Evolutionary conservation across 2,329 filamentous ascomycete species (phyloP), one percentile per base, ranked within the genome.

Genomic region (Pleoardoris graminearum): DNA sequence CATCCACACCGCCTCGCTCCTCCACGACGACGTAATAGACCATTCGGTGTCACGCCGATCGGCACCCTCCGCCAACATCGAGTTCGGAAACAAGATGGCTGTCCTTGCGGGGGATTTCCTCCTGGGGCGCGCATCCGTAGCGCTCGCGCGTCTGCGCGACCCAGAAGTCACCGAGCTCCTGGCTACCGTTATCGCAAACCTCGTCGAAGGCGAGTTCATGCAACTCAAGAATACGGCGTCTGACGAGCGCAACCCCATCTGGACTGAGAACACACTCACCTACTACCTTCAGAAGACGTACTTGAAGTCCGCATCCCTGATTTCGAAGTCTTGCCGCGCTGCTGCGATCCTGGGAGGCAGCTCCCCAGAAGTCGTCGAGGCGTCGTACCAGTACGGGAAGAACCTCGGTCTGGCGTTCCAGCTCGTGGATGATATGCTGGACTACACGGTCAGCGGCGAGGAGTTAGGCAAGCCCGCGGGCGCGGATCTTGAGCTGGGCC

Each of bases 201-300:
- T 99, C 22, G 92, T 99, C 17, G 94, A 99, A 77, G 94, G 94
- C 69, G 94, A 99, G 76, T 97, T 99, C 79, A 99, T 99, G 94
- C 94, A 99, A 79, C 80, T 99, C 65, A 95, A 96, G 78, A 99
- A 99, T 75, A 97, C 94, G 1, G 90, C 89, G 39, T 82, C 84
- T 60, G 93, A 97, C 71, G 93, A 97, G 79, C 81, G 83, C 59
- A 87, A 89, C 62, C 93, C 93, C 1, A 78, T 82, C 8, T 97
- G 89, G 84, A 94, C 88, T 1, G 90, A 97, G 67, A 90, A 96
- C 48, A 89, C 91, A 1, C 83, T 99, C 56, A 83, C 85, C 22
- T 97, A 99, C 77, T 99, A 99, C 72, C 80, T 99, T 45, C 91
- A 97, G 71, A 99, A 99, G 82, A 99, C 94, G 23, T 99, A 99